Conservation (phyloP, 2,329 filamentous ascomycete species). For the Hymenoscyphus infarciens region DNA sequence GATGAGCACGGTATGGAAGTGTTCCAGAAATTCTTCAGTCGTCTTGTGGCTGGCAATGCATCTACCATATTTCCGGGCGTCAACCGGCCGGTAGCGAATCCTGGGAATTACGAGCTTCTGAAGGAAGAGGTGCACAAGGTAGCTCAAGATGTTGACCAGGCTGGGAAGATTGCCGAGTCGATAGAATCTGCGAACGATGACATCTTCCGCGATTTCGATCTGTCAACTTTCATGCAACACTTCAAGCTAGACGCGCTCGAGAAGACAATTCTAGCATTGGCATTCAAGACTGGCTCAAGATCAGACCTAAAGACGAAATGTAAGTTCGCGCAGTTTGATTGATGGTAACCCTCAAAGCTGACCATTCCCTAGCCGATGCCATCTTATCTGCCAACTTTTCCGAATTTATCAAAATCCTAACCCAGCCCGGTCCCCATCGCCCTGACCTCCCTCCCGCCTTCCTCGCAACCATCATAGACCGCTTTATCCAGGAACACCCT, state of each 20-base stretch:
- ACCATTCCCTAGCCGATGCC: slow-evolving; percentile 65
- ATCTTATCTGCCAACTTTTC: slow-evolving; percentile 78
- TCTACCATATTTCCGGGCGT: slow-evolving; percentile 82
- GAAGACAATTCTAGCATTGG: slow-evolving; percentile 82
- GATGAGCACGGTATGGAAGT: slow-evolving; percentile 99
- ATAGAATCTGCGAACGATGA: slow-evolving; percentile 90
- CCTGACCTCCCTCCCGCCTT: slow-evolving; percentile 66
- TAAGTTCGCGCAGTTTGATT: slow-evolving; percentile 40
- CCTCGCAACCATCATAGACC: slow-evolving; percentile 77
- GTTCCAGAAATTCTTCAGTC: slow-evolving; percentile 91
- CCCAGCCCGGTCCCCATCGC: slow-evolving; percentile 60
- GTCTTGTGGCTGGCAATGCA: slow-evolving; percentile 87
- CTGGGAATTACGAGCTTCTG: slow-evolving; percentile 80
- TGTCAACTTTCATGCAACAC: slow-evolving; percentile 93
- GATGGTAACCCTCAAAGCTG: slow-evolving; percentile 3
- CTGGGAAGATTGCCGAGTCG: slow-evolving; percentile 86
- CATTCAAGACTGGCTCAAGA: slow-evolving; percentile 80
- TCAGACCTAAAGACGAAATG: slow-evolving; percentile 86
- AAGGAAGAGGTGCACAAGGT: slow-evolving; percentile 84
- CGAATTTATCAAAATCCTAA: slow-evolving; percentile 73
- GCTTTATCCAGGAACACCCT: slow-evolving; percentile 81
- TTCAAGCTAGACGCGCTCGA: slow-evolving; percentile 88
- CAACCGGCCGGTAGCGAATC: slow-evolving; percentile 68
- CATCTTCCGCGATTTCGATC: slow-evolving; percentile 91
- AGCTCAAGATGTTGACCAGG: slow-evolving; percentile 73